These are phyloP conservation scores for Penicillium aurantiogriseum DNA, from an alignment of 2,329 filamentous ascomycete genomes.

Conservation along the genomic window DNA sequence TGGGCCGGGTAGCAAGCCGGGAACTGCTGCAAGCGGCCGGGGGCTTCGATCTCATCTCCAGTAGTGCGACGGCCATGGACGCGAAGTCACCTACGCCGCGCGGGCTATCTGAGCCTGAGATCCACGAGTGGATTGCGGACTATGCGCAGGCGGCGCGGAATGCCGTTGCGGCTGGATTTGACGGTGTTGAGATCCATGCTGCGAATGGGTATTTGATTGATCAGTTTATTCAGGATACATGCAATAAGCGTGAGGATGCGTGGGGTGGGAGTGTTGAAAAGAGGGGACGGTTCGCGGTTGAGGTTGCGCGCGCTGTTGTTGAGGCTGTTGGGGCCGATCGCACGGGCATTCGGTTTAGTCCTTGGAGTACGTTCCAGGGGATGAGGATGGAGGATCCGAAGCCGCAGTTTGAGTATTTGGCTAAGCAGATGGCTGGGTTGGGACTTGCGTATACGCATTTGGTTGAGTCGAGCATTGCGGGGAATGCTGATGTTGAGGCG, in stretches of 20 bases:
- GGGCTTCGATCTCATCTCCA: slow-evolving; percentile 20
- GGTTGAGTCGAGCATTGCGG: slow-evolving; percentile 55
- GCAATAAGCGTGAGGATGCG: slow-evolving; percentile 50
- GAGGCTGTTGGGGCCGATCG: slow-evolving; percentile 47
- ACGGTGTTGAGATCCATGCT: slow-evolving; percentile 52
- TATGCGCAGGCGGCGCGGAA: slow-evolving; percentile 49
- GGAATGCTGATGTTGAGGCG: slow-evolving; percentile 32
- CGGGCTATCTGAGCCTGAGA: slow-evolving; percentile 42
- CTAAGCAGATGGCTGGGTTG: slow-evolving; percentile 51
- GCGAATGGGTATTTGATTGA: slow-evolving; percentile 54
- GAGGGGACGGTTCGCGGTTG: slow-evolving; percentile 53
- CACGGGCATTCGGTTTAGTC: slow-evolving; percentile 49
- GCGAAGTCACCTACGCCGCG: slow-evolving; percentile 32
- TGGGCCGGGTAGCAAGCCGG: slow-evolving; percentile 55
- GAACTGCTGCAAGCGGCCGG: slow-evolving; percentile 24
- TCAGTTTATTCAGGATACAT: slow-evolving; percentile 50
- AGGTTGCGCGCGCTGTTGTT: slow-evolving; percentile 48
- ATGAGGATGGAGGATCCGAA: slow-evolving; percentile 62
- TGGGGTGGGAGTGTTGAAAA: slow-evolving; percentile 50
- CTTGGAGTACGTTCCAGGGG: slow-evolving; percentile 40
- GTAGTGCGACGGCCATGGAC: slow-evolving; percentile 18
- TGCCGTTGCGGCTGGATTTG: slow-evolving; percentile 57
- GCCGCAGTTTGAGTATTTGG: slow-evolving; percentile 62
- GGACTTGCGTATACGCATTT: slow-evolving; percentile 62
- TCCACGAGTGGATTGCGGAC: slow-evolving; percentile 42